A percentile compares a stretch with the other conserved stretches of the same genome.
Evolutionary conservation across 768 basidiomycete species (phyloP).

Genomic region (Termitomyces titanicus): DNA sequence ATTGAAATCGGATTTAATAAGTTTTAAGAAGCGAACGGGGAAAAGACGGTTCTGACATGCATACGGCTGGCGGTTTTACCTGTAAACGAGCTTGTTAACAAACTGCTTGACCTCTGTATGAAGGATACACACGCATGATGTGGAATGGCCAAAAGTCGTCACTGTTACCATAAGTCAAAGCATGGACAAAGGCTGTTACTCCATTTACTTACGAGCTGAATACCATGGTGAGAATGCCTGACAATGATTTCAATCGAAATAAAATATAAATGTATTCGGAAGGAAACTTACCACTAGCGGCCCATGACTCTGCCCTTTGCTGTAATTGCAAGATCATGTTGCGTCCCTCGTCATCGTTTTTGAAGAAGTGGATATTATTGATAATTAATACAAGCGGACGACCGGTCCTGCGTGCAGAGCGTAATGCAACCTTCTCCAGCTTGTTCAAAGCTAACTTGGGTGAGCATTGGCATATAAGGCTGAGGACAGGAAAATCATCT

Average conservation of each 20-base stretch:
- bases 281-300: conserved; percentile 57
- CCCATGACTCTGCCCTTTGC: conserved; percentile 84
- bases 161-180: conserved; percentile 31
- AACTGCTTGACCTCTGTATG: conserved; percentile 10
- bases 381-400: conserved; percentile 77
- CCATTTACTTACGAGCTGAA: conserved; percentile 58
- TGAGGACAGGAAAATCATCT: conserved; percentile 1
- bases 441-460: conserved; percentile 63
- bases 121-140: conserved; percentile 49
- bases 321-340: conserved; percentile 84
- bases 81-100: conserved; percentile 21
- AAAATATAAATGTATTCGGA: conserved; percentile 6
- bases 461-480: neutral
- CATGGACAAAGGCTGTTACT: conserved; percentile 1
- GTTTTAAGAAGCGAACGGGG: neutral
- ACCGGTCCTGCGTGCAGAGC: conserved; percentile 48
- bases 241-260: neutral
- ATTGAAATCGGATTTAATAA: neutral
- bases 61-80: conserved; percentile 72
- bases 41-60: conserved; percentile 42
- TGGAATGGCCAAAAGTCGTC: conserved; percentile 86
- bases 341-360: conserved; percentile 73
- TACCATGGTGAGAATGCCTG: conserved; percentile 75
- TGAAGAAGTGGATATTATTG: conserved; percentile 75
- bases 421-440: conserved; percentile 80